Conservation (phyloP, 371 early-diverging fungal genomes). For the Chytridium lagenaria region DNA sequence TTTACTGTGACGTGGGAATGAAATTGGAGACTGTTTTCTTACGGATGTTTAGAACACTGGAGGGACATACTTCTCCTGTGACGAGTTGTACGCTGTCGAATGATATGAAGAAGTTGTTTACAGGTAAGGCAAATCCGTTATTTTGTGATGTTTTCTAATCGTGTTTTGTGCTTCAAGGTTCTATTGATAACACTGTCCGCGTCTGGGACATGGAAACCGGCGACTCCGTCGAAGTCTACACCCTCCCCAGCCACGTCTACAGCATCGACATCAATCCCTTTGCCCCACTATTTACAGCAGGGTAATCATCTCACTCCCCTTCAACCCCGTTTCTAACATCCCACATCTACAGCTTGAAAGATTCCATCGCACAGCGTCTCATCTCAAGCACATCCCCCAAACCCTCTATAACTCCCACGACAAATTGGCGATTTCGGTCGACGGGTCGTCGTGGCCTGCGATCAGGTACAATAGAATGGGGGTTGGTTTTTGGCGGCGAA, state of each 20-base stretch:
- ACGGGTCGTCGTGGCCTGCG: constrained; percentile 9
- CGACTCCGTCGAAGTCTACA: constrained; percentile 17
- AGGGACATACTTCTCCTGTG: constrained; percentile 3
- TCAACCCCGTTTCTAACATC: neutral
- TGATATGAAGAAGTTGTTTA: constrained; percentile 13
- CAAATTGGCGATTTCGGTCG: constrained; percentile 10
- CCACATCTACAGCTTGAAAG: constrained; percentile 6
- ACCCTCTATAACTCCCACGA: neutral
- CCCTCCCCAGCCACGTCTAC: constrained; percentile 24
- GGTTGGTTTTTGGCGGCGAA: constrained; percentile 10
- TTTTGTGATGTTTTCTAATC: neutral
- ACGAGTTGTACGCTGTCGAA: neutral
- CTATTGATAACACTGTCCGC: constrained; percentile 29
- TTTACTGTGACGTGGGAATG: neutral
- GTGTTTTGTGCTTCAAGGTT: constrained; percentile 15
- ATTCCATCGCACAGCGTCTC: constrained; percentile 21
- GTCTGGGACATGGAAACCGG: constrained; percentile 32
- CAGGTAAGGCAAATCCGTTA: constrained; percentile 11
- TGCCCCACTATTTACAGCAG: constrained; percentile 23
- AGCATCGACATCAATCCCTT: constrained; percentile 32
- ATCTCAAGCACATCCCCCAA: neutral
- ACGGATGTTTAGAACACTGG: neutral
- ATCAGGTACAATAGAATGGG: neutral
- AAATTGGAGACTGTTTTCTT: no score
- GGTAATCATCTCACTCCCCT: neutral